A percentile compares a stretch with the other conserved stretches of the same genome.
Evolutionary conservation across 1,284 basidiomycete genomes (phyloP).

Genomic region (Agroathelia rolfsii): DNA sequence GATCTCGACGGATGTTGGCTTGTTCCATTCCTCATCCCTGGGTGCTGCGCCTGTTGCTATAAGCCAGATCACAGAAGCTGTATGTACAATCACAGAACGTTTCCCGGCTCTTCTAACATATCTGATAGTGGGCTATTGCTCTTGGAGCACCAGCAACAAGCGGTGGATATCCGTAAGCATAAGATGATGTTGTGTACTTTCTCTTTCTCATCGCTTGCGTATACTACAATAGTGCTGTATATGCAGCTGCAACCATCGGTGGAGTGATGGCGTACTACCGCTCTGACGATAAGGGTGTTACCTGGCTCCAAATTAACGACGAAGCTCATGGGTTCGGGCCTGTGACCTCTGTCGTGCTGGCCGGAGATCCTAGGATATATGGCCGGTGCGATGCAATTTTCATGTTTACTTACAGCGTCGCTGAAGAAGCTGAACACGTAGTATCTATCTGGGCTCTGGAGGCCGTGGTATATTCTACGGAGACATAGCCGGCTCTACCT

Average conservation of each 20-base stretch:
- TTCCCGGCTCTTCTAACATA: conserved; percentile 38
- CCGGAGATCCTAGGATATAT: conserved; percentile 45
- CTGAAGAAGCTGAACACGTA: no score
- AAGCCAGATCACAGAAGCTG: conserved; percentile 37
- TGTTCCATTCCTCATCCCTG: conserved; percentile 50
- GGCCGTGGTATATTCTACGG: conserved; percentile 58
- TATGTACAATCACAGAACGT: no score
- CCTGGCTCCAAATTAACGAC: conserved; percentile 56
- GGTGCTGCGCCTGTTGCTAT: conserved; percentile 42
- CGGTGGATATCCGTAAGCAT: no score
- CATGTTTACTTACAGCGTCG: conserved; percentile 3
- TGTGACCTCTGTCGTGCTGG: conserved; percentile 33
- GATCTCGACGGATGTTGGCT: conserved; percentile 50
- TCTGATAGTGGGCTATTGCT: no score
- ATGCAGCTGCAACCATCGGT: conserved; percentile 42
- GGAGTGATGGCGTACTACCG: conserved; percentile 42
- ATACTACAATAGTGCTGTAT: no score
- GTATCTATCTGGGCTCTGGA: conserved; percentile 57
- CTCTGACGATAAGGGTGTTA: conserved; percentile 46
- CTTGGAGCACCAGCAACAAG: no score
- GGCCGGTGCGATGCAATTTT: conserved; percentile 34
- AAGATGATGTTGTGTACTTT: no score
- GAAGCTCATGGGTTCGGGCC: conserved; percentile 49
- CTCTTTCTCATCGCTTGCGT: no score
- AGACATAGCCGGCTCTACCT: no score